Evolutionary conservation across 306 rosid genomes (phyloP).

Genomic region (Myrica gale): DNA sequence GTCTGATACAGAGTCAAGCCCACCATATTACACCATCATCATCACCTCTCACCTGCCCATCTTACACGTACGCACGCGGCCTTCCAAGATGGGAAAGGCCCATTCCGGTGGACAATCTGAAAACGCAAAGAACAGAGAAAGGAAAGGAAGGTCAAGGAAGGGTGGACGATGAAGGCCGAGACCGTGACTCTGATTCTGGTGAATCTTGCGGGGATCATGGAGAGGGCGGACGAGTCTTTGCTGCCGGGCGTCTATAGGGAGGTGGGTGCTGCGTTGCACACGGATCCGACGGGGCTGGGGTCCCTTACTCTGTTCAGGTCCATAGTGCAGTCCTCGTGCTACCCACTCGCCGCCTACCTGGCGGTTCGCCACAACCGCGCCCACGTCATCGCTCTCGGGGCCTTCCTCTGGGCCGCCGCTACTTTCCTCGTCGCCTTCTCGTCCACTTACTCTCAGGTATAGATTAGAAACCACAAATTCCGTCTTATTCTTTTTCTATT

Average conservation of each 20-base stretch:
- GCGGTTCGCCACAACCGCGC: constrained; percentile 76
- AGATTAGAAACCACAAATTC: neutral
- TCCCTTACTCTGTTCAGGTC: constrained; percentile 77
- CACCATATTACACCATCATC: neutral
- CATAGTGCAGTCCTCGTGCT: constrained; percentile 68
- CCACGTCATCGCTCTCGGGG: constrained; percentile 82
- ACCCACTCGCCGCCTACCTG: constrained; percentile 80
- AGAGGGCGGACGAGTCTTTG: constrained; percentile 83
- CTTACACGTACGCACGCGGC: neutral
- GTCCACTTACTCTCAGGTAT: constrained; percentile 76
- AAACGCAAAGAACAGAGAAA: neutral
- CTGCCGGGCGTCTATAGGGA: constrained; percentile 83
- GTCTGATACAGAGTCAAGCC: neutral
- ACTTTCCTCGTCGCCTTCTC: constrained; percentile 91
- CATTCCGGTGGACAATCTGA: no score
- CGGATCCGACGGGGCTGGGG: constrained; percentile 86
- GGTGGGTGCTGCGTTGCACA: constrained; percentile 85
- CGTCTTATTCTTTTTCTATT: neutral
- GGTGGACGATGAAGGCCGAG: constrained; percentile 54
- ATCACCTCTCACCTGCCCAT: neutral
- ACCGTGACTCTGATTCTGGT: constrained; percentile 69
- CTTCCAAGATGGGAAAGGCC: neutral
- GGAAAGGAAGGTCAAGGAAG: neutral
- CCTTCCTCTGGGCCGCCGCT: constrained; percentile 87
- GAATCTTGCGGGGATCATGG: constrained; percentile 89